Base-by-base conservation (phyloP, 176 grass and related monocot genomes). In the Areca catechu region DNA sequence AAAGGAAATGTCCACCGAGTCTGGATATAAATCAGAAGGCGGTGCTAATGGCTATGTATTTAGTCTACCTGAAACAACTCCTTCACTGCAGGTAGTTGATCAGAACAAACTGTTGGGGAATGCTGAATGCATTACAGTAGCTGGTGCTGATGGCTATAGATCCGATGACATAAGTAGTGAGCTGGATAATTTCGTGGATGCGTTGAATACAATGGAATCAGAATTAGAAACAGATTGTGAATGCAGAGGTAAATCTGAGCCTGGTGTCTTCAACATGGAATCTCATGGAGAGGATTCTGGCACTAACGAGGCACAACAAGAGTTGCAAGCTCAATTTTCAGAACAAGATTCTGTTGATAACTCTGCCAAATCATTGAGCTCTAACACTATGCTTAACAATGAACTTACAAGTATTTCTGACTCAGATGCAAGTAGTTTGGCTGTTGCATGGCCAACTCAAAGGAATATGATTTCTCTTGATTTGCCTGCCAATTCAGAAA, bases 171-270 rank as follows among this genome's bases (percentile, higher is more conserved):
- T 80, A 64, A 58, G 53, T 64, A 84, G 77, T 74, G 86, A 87
- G 67, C 82, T 86, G 29, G 86, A 91, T 5, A 88, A 76, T 69
- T 85, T 97, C 51, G 53, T 97, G 22, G 87, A 91, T 70, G 73
- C 87, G 48, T 70, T 53, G 63, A 85, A 88, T 62, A 78, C n/a
- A 53, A 82, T 72, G 27, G 86, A 67, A 50, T 77, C 53, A 15
- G 86, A 88, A 73, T 56, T 54, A 19, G 75, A 82, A 77, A 55
- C 15, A 1, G 62, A 77, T 60, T 62, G 12, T 67, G 77, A 66
- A 58, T 88, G 71, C 37, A 68, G 84, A 78, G 66, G 28, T 59
- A 65, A 57, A 77, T 54, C 0, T 54, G 61, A 62, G 29, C 20
- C 68, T 15, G 59, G 10, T 69, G 21, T 20, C 69, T 27, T 78